Conservation (phyloP, 2,329 filamentous ascomycete genomes). For the Botrytis deweyae region DNA sequence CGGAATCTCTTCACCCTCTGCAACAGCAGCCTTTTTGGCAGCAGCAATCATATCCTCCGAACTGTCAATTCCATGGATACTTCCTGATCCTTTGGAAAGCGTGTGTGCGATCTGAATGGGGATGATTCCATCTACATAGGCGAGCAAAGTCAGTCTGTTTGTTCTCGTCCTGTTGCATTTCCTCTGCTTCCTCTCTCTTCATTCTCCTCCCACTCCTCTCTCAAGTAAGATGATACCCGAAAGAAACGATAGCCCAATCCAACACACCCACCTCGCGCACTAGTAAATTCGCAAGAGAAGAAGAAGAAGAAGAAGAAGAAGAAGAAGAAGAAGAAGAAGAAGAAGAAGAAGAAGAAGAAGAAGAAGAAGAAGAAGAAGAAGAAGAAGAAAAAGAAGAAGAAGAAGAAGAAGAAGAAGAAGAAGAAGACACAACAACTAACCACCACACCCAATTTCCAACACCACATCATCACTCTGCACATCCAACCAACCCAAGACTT, state of each 20-base stretch:
- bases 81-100: conserved; percentile 47
- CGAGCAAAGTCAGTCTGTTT: background rate
- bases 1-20: background rate
- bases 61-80: conserved; percentile 57
- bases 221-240: background rate
- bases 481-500: conserved; percentile 58
- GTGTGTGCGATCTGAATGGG: conserved; percentile 53
- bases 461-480: conserved; percentile 57
- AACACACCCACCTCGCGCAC: background rate
- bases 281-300: too few relatives aligned
- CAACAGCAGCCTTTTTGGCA: conserved; percentile 43
- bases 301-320: too few relatives aligned
- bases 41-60: conserved; percentile 59
- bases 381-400: too few relatives aligned
- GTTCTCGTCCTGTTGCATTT: background rate
- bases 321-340: too few relatives aligned
- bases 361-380: too few relatives aligned
- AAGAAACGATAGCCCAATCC: background rate
- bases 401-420: too few relatives aligned
- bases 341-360: too few relatives aligned
- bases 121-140: conserved; percentile 56
- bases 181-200: background rate
- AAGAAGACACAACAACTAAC: background rate
- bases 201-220: background rate
- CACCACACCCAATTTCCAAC: conserved; percentile 62